Evolutionary conservation across 1,284 basidiomycete species (phyloP).

Genomic region (Porogramme epimiltina): DNA sequence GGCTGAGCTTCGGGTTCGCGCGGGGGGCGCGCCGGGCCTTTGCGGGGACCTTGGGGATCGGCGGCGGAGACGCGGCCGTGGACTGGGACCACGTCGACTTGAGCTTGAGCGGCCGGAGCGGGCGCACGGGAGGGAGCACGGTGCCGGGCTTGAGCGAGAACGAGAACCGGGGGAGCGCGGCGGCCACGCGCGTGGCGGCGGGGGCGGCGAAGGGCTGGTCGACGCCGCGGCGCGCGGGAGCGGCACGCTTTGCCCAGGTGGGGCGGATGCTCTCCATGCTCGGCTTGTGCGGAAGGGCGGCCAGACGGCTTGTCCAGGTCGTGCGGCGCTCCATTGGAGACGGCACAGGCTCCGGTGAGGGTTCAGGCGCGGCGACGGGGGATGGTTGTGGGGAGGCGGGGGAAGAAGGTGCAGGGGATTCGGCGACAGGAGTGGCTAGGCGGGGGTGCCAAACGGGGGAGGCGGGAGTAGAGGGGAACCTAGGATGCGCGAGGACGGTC

Average conservation of each 20-base stretch:
- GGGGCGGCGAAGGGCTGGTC: conserved; percentile 42
- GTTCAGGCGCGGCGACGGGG: too few species aligned
- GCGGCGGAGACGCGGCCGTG: conserved; percentile 12
- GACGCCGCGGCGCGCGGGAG: conserved; percentile 49
- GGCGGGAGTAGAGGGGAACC: conserved; percentile 11
- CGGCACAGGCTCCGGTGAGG: too few species aligned
- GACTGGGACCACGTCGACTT: conserved; percentile 27
- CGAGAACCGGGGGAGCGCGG: conserved; percentile 1
- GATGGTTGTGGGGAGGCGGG: too few species aligned
- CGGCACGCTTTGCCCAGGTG: conserved; percentile 46
- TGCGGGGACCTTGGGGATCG: conserved; percentile 15
- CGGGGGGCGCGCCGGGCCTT: conserved; percentile 12
- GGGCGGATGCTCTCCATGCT: conserved; percentile 35
- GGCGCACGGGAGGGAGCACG: conserved; percentile 16
- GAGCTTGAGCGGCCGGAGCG: conserved; percentile 21
- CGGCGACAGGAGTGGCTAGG: conserved; percentile 6
- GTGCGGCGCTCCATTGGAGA: conserved; percentile 6
- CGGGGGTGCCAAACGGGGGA: conserved; percentile 22
- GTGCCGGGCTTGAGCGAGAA: conserved; percentile 16
- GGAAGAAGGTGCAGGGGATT: neutral
- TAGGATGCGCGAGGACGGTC: neutral
- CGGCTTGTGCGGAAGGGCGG: conserved; percentile 17
- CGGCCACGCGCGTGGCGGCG: neutral
- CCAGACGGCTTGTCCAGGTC: conserved; percentile 23
- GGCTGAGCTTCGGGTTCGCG: conserved; percentile 1